These are phyloP conservation scores for Puccinia novopanici DNA, from an alignment of 1,284 basidiomycete genomes.

Conservation along the genomic window DNA sequence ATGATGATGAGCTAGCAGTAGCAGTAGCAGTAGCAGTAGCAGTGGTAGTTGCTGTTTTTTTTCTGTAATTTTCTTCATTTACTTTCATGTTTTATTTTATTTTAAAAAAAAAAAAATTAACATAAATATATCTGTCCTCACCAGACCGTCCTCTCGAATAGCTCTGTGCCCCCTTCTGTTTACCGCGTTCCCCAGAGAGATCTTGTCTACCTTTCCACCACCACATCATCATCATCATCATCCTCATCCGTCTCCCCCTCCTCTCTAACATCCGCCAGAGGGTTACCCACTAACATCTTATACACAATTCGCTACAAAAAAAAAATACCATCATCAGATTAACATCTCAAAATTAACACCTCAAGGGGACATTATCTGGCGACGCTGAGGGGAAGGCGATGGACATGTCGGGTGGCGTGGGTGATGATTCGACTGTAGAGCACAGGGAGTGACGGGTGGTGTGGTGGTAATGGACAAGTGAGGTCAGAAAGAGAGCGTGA, in stretches of 20 bases:
- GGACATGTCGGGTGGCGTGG: slow-evolving; percentile 6
- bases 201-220: too few species aligned
- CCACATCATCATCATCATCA: too few species aligned
- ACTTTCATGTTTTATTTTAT: too few species aligned
- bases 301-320: slow-evolving; percentile 52
- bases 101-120: too few species aligned
- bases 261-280: slow-evolving; percentile 53
- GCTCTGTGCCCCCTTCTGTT: too few species aligned
- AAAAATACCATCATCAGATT: background rate
- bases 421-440: slow-evolving; percentile 13
- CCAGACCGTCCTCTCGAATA: too few species aligned
- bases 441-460: background rate
- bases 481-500: background rate
- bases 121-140: too few species aligned
- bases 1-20: too few species aligned
- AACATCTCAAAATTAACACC: background rate
- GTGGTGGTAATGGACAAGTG: slow-evolving; percentile 1
- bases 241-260: slow-evolving; percentile 55
- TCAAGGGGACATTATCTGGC: background rate
- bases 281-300: slow-evolving; percentile 52
- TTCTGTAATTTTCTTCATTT: too few species aligned
- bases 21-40: too few species aligned
- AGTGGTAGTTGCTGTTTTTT: too few species aligned
- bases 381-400: slow-evolving; percentile 15
- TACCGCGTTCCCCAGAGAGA: too few species aligned